These are phyloP conservation scores for Aspergillus avenaceus DNA, from an alignment of 495 filamentous ascomycete genomes.

Conservation along the genomic window DNA sequence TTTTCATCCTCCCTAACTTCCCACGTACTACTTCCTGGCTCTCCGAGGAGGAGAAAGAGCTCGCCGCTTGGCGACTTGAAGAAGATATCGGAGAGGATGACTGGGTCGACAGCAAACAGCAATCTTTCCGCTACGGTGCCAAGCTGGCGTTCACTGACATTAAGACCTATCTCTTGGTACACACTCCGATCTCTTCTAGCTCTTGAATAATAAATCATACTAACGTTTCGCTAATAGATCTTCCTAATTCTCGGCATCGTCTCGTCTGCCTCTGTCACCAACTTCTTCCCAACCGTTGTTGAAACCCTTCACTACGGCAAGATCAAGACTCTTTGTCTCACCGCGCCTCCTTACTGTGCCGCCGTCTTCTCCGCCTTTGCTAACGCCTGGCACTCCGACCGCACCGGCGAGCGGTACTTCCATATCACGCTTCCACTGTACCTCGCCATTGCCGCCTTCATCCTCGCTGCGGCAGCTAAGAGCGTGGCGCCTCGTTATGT, in stretches of 20 bases:
- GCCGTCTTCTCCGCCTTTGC: conserved; percentile 64
- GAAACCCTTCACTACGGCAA: conserved; percentile 63
- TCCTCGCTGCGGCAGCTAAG: conserved; percentile 68
- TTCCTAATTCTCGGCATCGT: conserved; percentile 69
- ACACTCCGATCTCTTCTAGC: no score
- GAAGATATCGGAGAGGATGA: conserved; percentile 80
- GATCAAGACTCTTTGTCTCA: conserved; percentile 70
- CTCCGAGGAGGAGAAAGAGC: conserved; percentile 60
- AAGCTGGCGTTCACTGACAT: conserved; percentile 67
- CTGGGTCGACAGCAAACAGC: conserved; percentile 59
- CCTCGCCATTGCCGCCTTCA: conserved; percentile 67
- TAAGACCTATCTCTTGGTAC: conserved; percentile 60
- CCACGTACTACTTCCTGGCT: conserved; percentile 75
- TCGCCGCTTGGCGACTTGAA: conserved; percentile 67
- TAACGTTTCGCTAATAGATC: conserved; percentile 38
- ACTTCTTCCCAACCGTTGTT: conserved; percentile 87
- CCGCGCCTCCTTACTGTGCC: conserved; percentile 71
- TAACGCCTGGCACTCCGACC: conserved; percentile 78
- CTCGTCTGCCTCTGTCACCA: conserved; percentile 69
- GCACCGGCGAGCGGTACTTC: conserved; percentile 73
- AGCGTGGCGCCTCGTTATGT: conserved; percentile 65
- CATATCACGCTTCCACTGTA: conserved; percentile 68
- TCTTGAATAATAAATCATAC: no score
- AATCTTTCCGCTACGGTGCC: conserved; percentile 62
- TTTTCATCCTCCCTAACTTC: conserved; percentile 71